These are phyloP conservation scores for Peronospora belbahrii DNA, from an alignment of 352 stramenopile genomes.

Conservation along the genomic window DNA sequence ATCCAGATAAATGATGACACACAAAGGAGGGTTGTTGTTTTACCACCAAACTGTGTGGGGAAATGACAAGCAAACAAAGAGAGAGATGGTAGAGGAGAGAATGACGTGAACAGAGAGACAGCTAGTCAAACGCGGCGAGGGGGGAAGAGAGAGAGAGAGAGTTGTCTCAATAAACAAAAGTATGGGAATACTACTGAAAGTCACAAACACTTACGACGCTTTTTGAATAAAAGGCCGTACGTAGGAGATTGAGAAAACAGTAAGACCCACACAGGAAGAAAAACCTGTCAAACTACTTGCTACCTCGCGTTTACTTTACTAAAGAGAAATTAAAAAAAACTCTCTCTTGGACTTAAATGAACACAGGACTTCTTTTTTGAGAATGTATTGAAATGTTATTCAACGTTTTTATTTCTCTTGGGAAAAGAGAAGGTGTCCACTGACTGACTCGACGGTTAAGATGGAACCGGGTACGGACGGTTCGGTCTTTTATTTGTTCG, in stretches of 20 bases:
- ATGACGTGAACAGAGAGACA: conserved; percentile 7
- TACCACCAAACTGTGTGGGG: no score
- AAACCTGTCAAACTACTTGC: conserved; percentile 1
- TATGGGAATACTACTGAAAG: conserved; percentile 24
- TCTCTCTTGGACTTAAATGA: conserved; percentile 6
- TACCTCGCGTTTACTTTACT: background rate
- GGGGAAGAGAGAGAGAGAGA: no score
- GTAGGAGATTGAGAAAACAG: background rate
- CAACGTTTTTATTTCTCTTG: no score
- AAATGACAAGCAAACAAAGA: background rate
- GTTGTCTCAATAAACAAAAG: no score
- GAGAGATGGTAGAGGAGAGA: background rate
- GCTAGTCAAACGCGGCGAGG: background rate
- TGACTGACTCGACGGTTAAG: conserved; percentile 32
- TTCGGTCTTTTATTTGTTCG: conserved; percentile 25
- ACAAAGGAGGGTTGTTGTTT: no score
- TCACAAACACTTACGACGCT: conserved; percentile 8
- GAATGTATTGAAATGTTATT: conserved; percentile 11
- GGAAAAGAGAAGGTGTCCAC: conserved; percentile 5
- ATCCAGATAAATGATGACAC: no score
- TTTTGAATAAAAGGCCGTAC: no score
- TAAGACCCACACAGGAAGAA: background rate
- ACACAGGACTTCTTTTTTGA: conserved; percentile 21
- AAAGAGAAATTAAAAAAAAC: no score
- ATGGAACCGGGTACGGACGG: conserved; percentile 5